Evolutionary conservation across 2,329 filamentous ascomycete genomes (phyloP), one percentile per base, ranked within the genome.

Genomic region (Sarocladiaceae sp.): DNA sequence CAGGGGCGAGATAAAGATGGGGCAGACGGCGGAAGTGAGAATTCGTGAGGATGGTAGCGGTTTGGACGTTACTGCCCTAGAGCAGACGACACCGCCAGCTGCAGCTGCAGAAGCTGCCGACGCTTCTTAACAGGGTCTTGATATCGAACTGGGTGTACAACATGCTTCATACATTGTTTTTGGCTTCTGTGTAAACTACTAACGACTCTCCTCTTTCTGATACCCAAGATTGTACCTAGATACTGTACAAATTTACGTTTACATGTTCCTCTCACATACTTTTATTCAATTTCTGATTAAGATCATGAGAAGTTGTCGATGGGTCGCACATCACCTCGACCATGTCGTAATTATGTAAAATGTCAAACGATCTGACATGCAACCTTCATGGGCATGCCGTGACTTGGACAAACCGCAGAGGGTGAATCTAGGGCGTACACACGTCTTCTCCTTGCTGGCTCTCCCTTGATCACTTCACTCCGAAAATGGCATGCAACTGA

Each of bases 1-100:
- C 55, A 75, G 85, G 45, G 93, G 93, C 16, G 71, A 88, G 62
- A 66, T 97, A 48, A 85, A 82, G 63, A 78, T 72, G 47, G 89
- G 88, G 1, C 82, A 95, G 56, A 76, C 68, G 3, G 91, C 85
- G 4, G 74, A 73, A 47, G 85, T 95, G 11, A 69, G 67, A 40
- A 72, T 95, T 47, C 83, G 78, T 44, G 74, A 78, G 11, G 79
- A 81, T 48, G 74, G 72, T 26, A 67, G 71, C 33, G 76, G 76
- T 0, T 60, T 88, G 44, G 71, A 77, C 31, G 70, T 86, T 18
- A 33, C 53, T 4, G 48, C 53, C 35, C 47, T 54, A 7, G 45
- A 41, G 3, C 43, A 45, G 4, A 21, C 41, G 24, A 19, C 4
- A 10, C 37, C 37, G 16, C 13, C 37, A 12, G 4, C 34, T 24